phyloP scores from a whole-genome alignment of 2,329 filamentous ascomycete species.

The Cordyceps pruinosa region DNA sequence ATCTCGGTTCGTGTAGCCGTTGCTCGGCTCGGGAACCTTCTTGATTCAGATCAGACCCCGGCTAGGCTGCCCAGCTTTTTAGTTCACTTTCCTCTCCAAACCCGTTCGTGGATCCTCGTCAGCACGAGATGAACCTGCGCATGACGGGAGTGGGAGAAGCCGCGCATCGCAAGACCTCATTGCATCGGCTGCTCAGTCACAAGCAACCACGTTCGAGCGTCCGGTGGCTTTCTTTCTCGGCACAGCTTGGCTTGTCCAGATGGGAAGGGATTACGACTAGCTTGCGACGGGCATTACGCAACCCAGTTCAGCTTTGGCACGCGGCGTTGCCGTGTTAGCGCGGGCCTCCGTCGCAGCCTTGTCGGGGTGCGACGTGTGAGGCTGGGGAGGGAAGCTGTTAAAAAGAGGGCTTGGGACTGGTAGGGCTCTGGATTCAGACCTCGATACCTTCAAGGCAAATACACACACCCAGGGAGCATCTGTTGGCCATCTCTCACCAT shows the following conservation, averaged over 20 bases:
- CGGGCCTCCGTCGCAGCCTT: neutral
- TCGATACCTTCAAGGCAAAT: neutral
- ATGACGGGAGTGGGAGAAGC: no score
- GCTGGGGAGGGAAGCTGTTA: neutral
- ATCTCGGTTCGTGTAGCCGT: no score
- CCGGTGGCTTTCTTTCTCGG: no score
- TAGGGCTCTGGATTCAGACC: neutral
- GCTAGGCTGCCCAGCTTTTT: no score
- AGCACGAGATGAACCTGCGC: no score
- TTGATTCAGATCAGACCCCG: no score
- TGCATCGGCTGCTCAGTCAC: no score
- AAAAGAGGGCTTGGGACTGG: neutral
- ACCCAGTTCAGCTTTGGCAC: neutral
- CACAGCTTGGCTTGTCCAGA: neutral
- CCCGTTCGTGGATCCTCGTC: no score
- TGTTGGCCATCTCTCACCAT: neutral
- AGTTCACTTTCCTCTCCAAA: no score
- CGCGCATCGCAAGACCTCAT: no score
- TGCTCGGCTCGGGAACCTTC: no score
- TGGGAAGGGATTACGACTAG: neutral
- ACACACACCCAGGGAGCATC: neutral
- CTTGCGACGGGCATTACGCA: constrained; percentile 1
- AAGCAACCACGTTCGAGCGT: no score
- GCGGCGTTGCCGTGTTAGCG: neutral
- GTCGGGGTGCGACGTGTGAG: neutral